These are phyloP conservation scores for Suhomyces xylopsoci DNA, from an alignment of 805 yeast genomes.

Conservation along the genomic window DNA sequence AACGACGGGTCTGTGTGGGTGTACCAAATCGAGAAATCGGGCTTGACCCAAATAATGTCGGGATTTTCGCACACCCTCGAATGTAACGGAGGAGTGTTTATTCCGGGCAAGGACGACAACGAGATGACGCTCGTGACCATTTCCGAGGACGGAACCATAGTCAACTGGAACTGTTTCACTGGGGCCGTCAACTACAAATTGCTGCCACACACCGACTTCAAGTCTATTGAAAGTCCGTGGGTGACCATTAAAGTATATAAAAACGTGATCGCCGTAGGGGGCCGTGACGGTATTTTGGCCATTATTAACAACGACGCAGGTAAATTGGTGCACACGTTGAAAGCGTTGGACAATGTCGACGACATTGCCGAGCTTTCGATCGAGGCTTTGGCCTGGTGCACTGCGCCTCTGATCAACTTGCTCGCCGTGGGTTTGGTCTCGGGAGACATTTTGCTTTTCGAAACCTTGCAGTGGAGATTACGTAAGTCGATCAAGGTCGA, in stretches of 20 bases:
- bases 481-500: conserved; percentile 65
- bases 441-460: conserved; percentile 82
- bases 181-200: conserved; percentile 67
- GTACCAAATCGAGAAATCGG: conserved; percentile 61
- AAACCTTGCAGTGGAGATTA: conserved; percentile 80
- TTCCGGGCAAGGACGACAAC: conserved; percentile 51
- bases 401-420: conserved; percentile 46
- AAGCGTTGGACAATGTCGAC: conserved; percentile 55
- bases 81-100: conserved; percentile 76
- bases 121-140: conserved; percentile 65
- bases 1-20: conserved; percentile 94
- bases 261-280: conserved; percentile 70
- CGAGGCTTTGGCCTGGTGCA: conserved; percentile 75
- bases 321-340: conserved; percentile 59
- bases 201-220: conserved; percentile 57
- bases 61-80: conserved; percentile 81
- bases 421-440: conserved; percentile 88
- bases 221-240: conserved; percentile 84
- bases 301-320: conserved; percentile 79
- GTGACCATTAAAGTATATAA: conserved; percentile 60
- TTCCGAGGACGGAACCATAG: conserved; percentile 82
- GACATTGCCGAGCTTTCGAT: conserved; percentile 44
- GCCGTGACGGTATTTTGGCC: conserved; percentile 81
- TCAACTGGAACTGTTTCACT: conserved; percentile 88
- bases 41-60: conserved; percentile 65